Base-by-base conservation (phyloP, 1,139 yeast genomes). In the Taphrina betulina region DNA sequence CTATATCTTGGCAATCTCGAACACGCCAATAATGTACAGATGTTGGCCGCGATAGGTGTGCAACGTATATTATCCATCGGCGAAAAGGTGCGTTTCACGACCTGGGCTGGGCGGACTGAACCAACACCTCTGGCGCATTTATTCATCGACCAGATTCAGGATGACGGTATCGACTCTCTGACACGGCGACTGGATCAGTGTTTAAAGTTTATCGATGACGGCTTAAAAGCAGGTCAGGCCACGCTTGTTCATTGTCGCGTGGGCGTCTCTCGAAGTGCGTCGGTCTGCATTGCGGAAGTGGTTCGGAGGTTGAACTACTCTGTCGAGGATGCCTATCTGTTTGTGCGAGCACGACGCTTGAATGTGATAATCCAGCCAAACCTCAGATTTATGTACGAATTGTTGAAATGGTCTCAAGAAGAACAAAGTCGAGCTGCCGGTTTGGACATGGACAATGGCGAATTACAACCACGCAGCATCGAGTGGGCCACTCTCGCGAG, bases 331-430 rank as follows among this genome's bases (percentile, higher is more conserved):
- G 90, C 95, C 2, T 89, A 88, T 66, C 71, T 88, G 65, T 83
- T 76, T 69, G 95, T 88, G 24, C 73, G 96, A 54, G 95, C 88
- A 3, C 78, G 95, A 54, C 74, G 97, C 45, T 77, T 89, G 63
- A 89, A 89, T 68, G 87, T 89, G 53, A 87, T 89, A 40, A 87
- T 90, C 60, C 96, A 89, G 69, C 97, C 96, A 3, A 89, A 88
- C 68, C 74, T 89, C 66, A 78, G 86, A 68, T 77, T 89, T 63
- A 85, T 89, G 80, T 88, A 85, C 68, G 96, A 89, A 64, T 74
- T 89, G 60, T 80, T 82, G 65, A 79, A 84, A 64, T 87, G 84
- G 83, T 95, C 87, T 64, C 90, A 86, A 46, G 60, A 62, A 31
- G 69, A 51, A 23, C 12, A 16, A 23, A 54, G 24, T 2, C 43